Base-by-base conservation (phyloP, 495 filamentous ascomycete species). In the Margaritispora aquatica region DNA sequence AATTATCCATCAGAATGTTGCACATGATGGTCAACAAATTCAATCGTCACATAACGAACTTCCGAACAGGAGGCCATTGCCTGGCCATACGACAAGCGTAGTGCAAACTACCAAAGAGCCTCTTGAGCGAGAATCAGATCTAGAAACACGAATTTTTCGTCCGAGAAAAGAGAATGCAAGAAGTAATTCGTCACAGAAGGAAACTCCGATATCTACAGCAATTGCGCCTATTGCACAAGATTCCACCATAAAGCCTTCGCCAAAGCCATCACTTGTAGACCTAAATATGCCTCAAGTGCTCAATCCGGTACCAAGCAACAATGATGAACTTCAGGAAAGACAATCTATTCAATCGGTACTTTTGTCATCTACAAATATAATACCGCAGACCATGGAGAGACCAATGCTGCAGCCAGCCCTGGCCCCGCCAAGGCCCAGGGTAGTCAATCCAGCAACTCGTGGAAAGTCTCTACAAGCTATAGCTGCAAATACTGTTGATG, bases 391-490 rank as follows among this genome's bases (percentile, higher is more conserved):
- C 2, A n/a, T 2, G 19, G 38, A n/a, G 3, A 44, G 17, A 44
- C 3, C 15, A 17, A 8, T 17, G 3, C 17, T 13, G 13, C 29
- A 5, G 5, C 5, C 29, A 34, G 29, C 29, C 29, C 29, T 34
- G 13, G 5, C 15, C 31, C 26, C 36, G 21, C 54, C 58, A n/a
- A 54, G 50, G 51, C 21, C 26, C 58, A 62, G 51, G 11, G 57
- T 71, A 26, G 51, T 55, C 10, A 80, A 79, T 63, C 77, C 77
- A 29, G 79, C 76, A 11, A 75, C 75, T 8, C 72, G 76, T 54
- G 78, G 78, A 19, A 54, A 57, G 51, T 59, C 57, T 5, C 19
- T 61, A 19, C 60, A 58, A 22, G 22, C 26, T 19, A 24, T 55
- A 20, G 54, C 58, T 19, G 49, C 27, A 20, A 61, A 10, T 13